Evolutionary conservation across 108 stramenopile genomes (phyloP).

Genomic region (Seminavis robusta): DNA sequence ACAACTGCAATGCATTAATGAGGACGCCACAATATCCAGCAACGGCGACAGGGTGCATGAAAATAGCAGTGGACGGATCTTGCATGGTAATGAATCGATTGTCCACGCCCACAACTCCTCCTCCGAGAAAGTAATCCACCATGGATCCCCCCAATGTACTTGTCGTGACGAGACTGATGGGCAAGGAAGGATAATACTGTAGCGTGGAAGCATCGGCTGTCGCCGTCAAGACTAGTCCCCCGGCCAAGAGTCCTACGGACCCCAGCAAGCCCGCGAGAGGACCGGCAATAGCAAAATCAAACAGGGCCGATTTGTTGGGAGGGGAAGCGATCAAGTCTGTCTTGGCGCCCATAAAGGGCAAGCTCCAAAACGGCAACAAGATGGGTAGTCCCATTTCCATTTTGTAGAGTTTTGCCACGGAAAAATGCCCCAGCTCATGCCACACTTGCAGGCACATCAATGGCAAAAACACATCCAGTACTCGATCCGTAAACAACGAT

Average conservation of each 20-base stretch:
- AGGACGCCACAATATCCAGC: conserved; percentile 69
- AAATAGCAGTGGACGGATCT: conserved; percentile 43
- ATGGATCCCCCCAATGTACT: conserved; percentile 68
- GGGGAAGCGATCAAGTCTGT: conserved; percentile 58
- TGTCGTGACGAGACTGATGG: conserved; percentile 48
- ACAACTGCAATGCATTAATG: conserved; percentile 60
- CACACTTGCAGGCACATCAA: neutral
- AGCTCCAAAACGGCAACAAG: conserved; percentile 34
- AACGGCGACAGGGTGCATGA: conserved; percentile 77
- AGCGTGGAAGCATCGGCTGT: conserved; percentile 27
- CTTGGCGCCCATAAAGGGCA: conserved; percentile 53
- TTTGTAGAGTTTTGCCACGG: conserved; percentile 8
- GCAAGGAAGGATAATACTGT: conserved; percentile 50
- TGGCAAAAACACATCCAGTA: no score
- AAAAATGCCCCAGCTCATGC: neutral
- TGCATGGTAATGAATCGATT: conserved; percentile 49
- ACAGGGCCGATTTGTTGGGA: conserved; percentile 47
- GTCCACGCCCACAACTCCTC: conserved; percentile 34
- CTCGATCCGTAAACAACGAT: no score
- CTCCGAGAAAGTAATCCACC: conserved; percentile 37
- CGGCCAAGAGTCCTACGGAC: conserved; percentile 44
- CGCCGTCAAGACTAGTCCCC: conserved; percentile 56
- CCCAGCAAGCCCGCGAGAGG: conserved; percentile 54
- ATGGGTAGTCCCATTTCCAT: conserved; percentile 34
- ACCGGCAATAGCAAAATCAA: conserved; percentile 74